Conservation (phyloP, 495 filamentous ascomycete genomes). For the Trichoderma reesei region DNA sequence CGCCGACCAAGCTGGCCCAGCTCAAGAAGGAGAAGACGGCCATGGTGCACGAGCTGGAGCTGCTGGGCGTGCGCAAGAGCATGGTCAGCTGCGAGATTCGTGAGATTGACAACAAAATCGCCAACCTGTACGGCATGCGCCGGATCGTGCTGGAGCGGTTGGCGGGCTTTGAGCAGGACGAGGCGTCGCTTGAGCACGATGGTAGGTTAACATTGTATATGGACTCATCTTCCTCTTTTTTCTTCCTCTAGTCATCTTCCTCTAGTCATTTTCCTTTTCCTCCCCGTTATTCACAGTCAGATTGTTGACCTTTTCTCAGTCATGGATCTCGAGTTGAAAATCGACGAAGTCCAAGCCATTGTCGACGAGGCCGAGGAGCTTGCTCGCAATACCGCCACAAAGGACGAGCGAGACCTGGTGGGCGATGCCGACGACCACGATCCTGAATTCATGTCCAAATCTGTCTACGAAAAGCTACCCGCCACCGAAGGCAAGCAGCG, state of each 20-base stretch:
- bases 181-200: conserved; percentile 81
- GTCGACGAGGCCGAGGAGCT: conserved; percentile 57
- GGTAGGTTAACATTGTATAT: conserved; percentile 51
- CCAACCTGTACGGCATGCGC: conserved; percentile 88
- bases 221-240: conserved; percentile 10
- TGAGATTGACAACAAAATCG: conserved; percentile 94
- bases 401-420: conserved; percentile 44
- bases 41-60: conserved; percentile 74
- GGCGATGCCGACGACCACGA: conserved; percentile 43
- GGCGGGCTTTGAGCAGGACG: conserved; percentile 84
- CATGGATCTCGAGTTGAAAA: conserved; percentile 68
- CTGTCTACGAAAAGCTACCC: conserved; percentile 88
- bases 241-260: neutral
- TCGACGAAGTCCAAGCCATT: conserved; percentile 77
- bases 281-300: neutral
- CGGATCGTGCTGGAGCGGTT: conserved; percentile 85
- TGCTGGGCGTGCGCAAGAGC: conserved; percentile 88
- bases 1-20: conserved; percentile 53
- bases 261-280: neutral
- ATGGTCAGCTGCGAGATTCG: conserved; percentile 95
- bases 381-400: conserved; percentile 39
- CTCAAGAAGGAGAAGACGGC: conserved; percentile 68
- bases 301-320: conserved; percentile 42
- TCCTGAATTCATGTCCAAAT: conserved; percentile 90
- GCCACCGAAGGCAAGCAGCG: conserved; percentile 42